phyloP scores from a whole-genome alignment of 225 moss, liverwort and hornwort genomes.

The Neckera pumila region DNA sequence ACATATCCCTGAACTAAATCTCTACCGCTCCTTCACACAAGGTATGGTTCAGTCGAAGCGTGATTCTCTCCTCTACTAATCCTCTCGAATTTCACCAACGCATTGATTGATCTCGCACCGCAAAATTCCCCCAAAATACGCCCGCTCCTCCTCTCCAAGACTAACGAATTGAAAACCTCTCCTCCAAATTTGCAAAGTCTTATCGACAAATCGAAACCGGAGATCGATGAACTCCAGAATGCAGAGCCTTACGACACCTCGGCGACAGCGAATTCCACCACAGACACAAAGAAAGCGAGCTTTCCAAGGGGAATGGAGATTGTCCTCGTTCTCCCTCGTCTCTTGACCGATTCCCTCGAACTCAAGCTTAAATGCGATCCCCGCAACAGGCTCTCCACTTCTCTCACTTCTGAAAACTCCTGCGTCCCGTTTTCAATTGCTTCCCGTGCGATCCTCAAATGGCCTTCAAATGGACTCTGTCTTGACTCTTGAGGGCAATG shows the following conservation, averaged over 20 bases:
- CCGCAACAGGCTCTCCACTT: no score
- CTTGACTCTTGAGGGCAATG: background rate
- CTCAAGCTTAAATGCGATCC: background rate
- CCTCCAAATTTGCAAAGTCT: background rate
- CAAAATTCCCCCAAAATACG: background rate
- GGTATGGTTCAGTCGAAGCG: background rate
- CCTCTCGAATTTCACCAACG: background rate
- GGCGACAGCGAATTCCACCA: background rate
- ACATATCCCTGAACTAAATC: background rate
- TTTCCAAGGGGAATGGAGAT: background rate
- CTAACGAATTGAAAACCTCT: background rate
- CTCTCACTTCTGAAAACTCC: background rate
- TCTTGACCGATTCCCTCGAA: background rate
- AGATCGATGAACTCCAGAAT: background rate
- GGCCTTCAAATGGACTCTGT: background rate
- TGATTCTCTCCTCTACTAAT: background rate
- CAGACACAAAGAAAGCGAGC: background rate
- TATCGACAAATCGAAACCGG: background rate
- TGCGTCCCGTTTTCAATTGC: background rate
- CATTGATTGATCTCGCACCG: background rate
- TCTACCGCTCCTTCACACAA: background rate
- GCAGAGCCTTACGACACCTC: background rate
- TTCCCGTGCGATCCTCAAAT: background rate
- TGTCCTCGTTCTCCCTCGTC: background rate
- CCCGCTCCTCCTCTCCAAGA: background rate